phyloP scores from a whole-genome alignment of 73 alveolate species.

The Loxodes magnus region DNA sequence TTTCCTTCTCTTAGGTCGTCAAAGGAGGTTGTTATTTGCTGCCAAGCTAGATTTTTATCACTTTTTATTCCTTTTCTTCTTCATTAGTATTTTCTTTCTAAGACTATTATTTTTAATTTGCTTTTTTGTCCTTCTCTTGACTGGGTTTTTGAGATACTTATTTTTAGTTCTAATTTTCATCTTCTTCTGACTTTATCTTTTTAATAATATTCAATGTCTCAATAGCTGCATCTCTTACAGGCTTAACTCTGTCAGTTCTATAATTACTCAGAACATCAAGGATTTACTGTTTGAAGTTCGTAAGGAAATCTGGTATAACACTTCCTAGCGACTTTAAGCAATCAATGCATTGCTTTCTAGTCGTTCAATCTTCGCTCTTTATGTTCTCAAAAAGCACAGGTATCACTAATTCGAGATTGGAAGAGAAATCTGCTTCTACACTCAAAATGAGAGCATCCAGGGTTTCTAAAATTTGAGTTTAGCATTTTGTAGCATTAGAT shows the following conservation, averaged over 20 bases:
- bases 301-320: conserved; percentile 57
- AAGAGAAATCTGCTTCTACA: conserved; percentile 71
- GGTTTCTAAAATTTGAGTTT: conserved; percentile 64
- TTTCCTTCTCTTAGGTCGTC: too few relatives aligned
- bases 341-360: conserved; percentile 75
- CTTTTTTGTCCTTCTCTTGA: too few relatives aligned
- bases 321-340: conserved; percentile 80
- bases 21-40: too few relatives aligned
- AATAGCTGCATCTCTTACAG: conserved; percentile 79
- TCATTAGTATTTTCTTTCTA: too few relatives aligned
- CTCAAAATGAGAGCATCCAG: conserved; percentile 62
- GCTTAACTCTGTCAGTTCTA: conserved; percentile 82
- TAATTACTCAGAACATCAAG: conserved; percentile 62
- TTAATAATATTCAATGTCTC: conserved; percentile 44
- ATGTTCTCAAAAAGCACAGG: conserved; percentile 69
- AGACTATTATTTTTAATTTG: too few relatives aligned
- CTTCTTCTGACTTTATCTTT: conserved; percentile 6
- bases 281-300: conserved; percentile 63
- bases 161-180: too few relatives aligned
- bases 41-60: too few relatives aligned
- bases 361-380: conserved; percentile 68
- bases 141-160: too few relatives aligned
- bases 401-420: conserved; percentile 55
- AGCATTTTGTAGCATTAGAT: conserved; percentile 41
- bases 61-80: too few relatives aligned